These are phyloP conservation scores for Cladophialophora carrionii DNA, from an alignment of 2,329 filamentous ascomycete genomes.

Conservation along the genomic window DNA sequence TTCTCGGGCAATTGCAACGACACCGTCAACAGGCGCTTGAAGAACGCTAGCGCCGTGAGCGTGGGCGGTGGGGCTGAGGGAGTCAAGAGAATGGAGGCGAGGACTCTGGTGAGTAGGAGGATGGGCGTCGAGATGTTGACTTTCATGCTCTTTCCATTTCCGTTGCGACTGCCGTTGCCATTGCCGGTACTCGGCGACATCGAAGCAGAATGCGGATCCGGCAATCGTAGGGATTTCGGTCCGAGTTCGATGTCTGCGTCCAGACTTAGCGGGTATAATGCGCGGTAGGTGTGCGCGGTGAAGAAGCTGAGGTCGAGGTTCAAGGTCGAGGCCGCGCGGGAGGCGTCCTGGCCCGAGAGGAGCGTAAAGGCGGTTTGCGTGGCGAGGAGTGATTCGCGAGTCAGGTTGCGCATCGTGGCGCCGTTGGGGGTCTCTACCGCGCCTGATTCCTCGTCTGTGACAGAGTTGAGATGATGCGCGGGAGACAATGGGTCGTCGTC, in stretches of 20 bases:
- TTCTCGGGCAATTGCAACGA: slow-evolving; percentile 89
- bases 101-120: slow-evolving; percentile 83
- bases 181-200: background rate
- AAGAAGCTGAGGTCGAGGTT: slow-evolving; percentile 95
- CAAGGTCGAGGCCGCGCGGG: slow-evolving; percentile 77
- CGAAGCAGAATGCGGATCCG: slow-evolving; percentile 63
- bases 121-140: slow-evolving; percentile 95
- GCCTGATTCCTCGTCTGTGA: slow-evolving; percentile 41
- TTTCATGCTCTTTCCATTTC: slow-evolving; percentile 59
- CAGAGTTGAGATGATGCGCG: slow-evolving; percentile 38
- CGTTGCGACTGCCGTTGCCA: background rate
- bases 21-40: slow-evolving; percentile 83
- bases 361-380: slow-evolving; percentile 97
- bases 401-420: slow-evolving; percentile 69
- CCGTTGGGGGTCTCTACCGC: slow-evolving; percentile 51
- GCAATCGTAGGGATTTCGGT: slow-evolving; percentile 72
- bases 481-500: slow-evolving; percentile 52
- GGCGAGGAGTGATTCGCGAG: slow-evolving; percentile 86
- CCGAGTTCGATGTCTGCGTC: slow-evolving; percentile 84
- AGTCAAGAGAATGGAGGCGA: slow-evolving; percentile 78
- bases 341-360: slow-evolving; percentile 88
- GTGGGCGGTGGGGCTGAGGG: slow-evolving; percentile 73
- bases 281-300: slow-evolving; percentile 88
- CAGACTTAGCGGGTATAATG: slow-evolving; percentile 74
- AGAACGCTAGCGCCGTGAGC: slow-evolving; percentile 83